phyloP scores from a whole-genome alignment of 257 asterid genomes.

The Penstemon eatonii region DNA sequence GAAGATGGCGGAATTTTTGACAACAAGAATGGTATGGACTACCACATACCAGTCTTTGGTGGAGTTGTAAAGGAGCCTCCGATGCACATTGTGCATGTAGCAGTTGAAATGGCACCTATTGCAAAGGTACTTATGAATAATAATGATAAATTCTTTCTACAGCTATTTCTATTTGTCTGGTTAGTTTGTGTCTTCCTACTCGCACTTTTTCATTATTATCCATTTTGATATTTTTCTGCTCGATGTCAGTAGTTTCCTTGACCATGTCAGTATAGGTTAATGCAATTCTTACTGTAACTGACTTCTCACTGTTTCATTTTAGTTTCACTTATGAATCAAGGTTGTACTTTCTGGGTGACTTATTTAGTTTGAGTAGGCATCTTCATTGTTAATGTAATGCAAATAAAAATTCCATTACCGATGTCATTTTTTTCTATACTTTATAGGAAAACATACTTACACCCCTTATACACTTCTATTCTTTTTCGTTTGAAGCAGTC shows the following conservation, averaged over 20 bases:
- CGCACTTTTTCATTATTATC: slow-evolving; percentile 8
- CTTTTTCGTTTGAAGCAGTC: not conserved
- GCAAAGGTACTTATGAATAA: slow-evolving; percentile 68
- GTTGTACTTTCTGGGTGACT: slow-evolving; percentile 8
- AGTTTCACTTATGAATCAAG: not conserved
- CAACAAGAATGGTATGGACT: slow-evolving; percentile 88
- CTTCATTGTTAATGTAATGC: not conserved
- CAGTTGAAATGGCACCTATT: slow-evolving; percentile 99
- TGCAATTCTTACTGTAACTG: not conserved
- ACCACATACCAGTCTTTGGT: slow-evolving; percentile 87
- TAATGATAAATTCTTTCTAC: slow-evolving; percentile 6
- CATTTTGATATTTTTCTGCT: not conserved
- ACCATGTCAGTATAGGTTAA: slow-evolving; percentile 4
- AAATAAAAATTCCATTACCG: not conserved
- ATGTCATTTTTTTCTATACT: slow-evolving; percentile 1
- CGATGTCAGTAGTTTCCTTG: slow-evolving; percentile 2
- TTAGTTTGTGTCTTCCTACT: slow-evolving; percentile 10
- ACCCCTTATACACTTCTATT: slow-evolving; percentile 16
- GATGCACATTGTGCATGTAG: slow-evolving; percentile 88
- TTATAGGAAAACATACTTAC: slow-evolving; percentile 10
- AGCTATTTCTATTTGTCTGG: not conserved
- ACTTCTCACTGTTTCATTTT: slow-evolving; percentile 1
- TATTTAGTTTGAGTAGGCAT: slow-evolving; percentile 12
- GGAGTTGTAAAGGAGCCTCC: slow-evolving; percentile 88
- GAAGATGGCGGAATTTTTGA: slow-evolving; percentile 88